Evolutionary conservation across 805 yeast genomes (phyloP).

Genomic region (Kregervanrija delftensis): DNA sequence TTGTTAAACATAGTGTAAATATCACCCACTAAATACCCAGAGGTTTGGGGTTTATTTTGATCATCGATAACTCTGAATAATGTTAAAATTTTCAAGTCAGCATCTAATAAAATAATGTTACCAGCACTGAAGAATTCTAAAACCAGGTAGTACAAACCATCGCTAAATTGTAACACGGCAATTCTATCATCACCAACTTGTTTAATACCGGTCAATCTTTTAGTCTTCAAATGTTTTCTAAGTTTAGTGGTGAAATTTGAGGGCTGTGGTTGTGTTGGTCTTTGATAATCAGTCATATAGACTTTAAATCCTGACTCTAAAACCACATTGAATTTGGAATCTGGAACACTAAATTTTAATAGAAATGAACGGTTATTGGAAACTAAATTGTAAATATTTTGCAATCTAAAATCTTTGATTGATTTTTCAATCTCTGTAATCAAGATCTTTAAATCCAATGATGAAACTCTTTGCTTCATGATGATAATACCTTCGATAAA

Average conservation of each 20-base stretch:
- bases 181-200: constrained; percentile 79
- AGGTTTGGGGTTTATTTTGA: constrained; percentile 54
- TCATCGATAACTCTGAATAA: constrained; percentile 62
- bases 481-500: neutral
- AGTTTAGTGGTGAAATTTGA: constrained; percentile 80
- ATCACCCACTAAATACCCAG: constrained; percentile 70
- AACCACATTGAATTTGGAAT: constrained; percentile 67
- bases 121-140: constrained; percentile 96
- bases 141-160: constrained; percentile 70
- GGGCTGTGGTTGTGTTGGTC: constrained; percentile 77
- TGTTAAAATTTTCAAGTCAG: constrained; percentile 57
- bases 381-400: constrained; percentile 77
- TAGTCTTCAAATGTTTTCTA: constrained; percentile 77
- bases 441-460: constrained; percentile 72
- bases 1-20: constrained; percentile 55
- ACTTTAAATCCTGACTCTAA: constrained; percentile 83
- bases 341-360: constrained; percentile 76
- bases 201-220: constrained; percentile 63
- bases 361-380: constrained; percentile 66
- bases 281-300: constrained; percentile 71
- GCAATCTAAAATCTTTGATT: constrained; percentile 62
- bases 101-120: constrained; percentile 72
- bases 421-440: constrained; percentile 55
- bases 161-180: constrained; percentile 78
- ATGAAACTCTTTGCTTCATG: constrained; percentile 75